A percentile compares a stretch with the other conserved stretches of the same genome.
Evolutionary conservation across 78 protist genomes (phyloP).

Genomic region (Dictyostelium intermedium): DNA sequence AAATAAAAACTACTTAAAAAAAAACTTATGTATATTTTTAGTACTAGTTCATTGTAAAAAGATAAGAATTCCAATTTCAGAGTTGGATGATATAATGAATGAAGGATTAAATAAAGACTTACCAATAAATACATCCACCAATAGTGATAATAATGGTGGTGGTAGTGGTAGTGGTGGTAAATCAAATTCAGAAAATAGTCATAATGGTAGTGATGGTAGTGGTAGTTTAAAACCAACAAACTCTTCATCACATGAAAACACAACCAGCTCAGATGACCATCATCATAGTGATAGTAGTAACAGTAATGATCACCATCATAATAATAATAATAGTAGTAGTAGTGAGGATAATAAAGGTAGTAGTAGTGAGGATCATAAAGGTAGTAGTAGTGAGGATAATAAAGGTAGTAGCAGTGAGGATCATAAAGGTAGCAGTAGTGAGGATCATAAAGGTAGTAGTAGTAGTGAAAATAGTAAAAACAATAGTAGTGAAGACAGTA

Average conservation of each 20-base stretch:
- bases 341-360: not conserved
- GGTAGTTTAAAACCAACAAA: not conserved
- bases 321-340: not conserved
- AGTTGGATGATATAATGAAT: not conserved
- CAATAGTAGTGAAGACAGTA: not conserved
- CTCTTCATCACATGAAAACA: constrained; percentile 14
- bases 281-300: not conserved
- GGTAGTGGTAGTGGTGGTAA: not conserved
- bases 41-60: not conserved
- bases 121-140: not conserved
- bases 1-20: not conserved
- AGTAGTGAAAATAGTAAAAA: not conserved
- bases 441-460: not conserved
- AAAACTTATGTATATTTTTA: not conserved
- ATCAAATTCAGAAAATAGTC: not conserved
- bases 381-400: not conserved
- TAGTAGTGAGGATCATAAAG: not conserved
- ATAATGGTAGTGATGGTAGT: not conserved
- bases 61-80: not conserved
- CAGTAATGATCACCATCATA: not conserved
- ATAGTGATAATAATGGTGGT: not conserved
- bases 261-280: too few relatives aligned
- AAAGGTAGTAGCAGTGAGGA: not conserved
- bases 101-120: not conserved
- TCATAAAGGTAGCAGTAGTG: not conserved